These are phyloP conservation scores for Talaromyces wortmannii DNA, from an alignment of 495 filamentous ascomycete genomes.

Conservation along the genomic window DNA sequence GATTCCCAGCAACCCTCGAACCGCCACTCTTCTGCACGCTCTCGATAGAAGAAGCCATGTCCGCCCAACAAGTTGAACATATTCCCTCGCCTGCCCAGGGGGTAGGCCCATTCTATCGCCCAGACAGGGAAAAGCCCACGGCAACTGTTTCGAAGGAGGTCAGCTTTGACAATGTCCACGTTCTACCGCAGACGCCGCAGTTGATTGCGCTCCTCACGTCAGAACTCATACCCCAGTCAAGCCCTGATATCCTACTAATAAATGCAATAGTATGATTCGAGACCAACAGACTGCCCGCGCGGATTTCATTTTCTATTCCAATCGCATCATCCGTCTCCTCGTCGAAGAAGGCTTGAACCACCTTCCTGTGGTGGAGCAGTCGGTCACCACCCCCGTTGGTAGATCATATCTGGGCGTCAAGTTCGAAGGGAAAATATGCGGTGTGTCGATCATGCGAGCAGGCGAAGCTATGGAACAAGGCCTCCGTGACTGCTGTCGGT, in stretches of 20 bases:
- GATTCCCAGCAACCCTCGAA: background rate
- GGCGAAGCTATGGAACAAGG: slow-evolving; percentile 99
- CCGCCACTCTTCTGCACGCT: background rate
- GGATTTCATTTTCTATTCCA: slow-evolving; percentile 99
- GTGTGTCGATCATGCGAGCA: slow-evolving; percentile 96
- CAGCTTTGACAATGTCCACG: slow-evolving; percentile 79
- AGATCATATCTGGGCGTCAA: slow-evolving; percentile 83
- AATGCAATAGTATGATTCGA: slow-evolving; percentile 73
- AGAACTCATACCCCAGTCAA: slow-evolving; percentile 21
- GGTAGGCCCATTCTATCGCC: slow-evolving; percentile 73
- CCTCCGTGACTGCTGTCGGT: slow-evolving; percentile 90
- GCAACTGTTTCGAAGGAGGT: slow-evolving; percentile 85
- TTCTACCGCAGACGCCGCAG: slow-evolving; percentile 89
- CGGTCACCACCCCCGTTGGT: slow-evolving; percentile 85
- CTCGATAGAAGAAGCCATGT: slow-evolving; percentile 11
- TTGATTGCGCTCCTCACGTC: slow-evolving; percentile 96
- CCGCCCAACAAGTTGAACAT: slow-evolving; percentile 14
- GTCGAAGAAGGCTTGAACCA: slow-evolving; percentile 98
- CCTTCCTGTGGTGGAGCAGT: slow-evolving; percentile 80
- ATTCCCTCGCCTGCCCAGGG: slow-evolving; percentile 55
- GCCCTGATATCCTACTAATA: background rate
- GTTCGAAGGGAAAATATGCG: slow-evolving; percentile 97
- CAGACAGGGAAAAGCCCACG: slow-evolving; percentile 71
- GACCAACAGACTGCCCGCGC: slow-evolving; percentile 82
- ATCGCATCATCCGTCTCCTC: slow-evolving; percentile 94